These are phyloP conservation scores for Misopates orontium DNA, from an alignment of 257 asterid genomes.

Conservation along the genomic window DNA sequence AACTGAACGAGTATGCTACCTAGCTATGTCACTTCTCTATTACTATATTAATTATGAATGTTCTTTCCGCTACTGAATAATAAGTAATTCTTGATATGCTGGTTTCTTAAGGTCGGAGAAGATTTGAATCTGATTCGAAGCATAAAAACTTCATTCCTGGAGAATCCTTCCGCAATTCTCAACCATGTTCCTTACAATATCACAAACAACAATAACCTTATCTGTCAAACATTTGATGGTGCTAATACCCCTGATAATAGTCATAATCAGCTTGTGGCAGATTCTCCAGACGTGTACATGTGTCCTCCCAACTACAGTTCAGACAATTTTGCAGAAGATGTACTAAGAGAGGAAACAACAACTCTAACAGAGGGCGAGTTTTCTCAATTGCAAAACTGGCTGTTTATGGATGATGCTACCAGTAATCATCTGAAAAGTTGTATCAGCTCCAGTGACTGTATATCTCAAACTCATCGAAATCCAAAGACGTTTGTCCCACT, in stretches of 20 bases:
- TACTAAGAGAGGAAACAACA: conserved; percentile 43
- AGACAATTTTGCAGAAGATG: conserved; percentile 50
- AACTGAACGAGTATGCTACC: conserved; percentile 62
- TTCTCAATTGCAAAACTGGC: conserved; percentile 53
- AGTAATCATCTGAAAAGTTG: conserved; percentile 52
- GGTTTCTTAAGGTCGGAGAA: conserved; percentile 57
- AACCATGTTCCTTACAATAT: conserved; percentile 32
- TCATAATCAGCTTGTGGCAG: conserved; percentile 31
- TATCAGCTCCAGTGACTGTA: conserved; percentile 60
- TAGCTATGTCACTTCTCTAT: conserved; percentile 9
- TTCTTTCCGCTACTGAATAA: too few relatives aligned
- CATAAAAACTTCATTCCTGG: conserved; percentile 51
- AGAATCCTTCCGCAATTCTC: conserved; percentile 42
- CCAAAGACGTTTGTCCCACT: conserved; percentile 32
- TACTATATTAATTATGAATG: too few relatives aligned
- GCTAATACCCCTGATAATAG: conserved; percentile 40
- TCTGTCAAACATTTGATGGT: conserved; percentile 26
- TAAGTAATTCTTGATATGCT: too few relatives aligned
- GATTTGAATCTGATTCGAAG: conserved; percentile 65
- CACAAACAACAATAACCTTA: conserved; percentile 18
- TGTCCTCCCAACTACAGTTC: conserved; percentile 50
- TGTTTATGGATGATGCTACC: conserved; percentile 52
- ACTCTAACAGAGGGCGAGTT: conserved; percentile 51
- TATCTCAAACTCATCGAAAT: conserved; percentile 56
- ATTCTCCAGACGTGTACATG: conserved; percentile 32